Evolutionary conservation across 768 basidiomycete genomes (phyloP), one percentile per base, ranked within the genome.

Genomic region (Tylopilus sp.): DNA sequence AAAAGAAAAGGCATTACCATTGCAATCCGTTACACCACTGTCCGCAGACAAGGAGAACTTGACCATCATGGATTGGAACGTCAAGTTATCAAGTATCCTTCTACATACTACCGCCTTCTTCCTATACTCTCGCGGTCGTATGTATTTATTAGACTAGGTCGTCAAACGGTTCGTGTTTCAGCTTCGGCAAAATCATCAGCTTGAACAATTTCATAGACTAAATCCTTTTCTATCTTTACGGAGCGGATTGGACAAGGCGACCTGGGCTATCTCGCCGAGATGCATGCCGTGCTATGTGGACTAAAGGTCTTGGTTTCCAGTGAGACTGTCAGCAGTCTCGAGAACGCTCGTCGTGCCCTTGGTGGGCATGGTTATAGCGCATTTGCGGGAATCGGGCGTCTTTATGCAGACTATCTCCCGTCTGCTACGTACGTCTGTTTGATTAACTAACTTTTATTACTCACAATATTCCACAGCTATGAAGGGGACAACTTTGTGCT

Each of bases 401-500:
- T 85, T 1, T 87, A 87, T 56, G 83, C 82, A 4, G 81, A 86
- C 64, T 81, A 82, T 56, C 72, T 87, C 3, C 86, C 87, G 0
- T 76, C 78, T 48, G 79, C 76, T 24, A 88, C 87, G 82, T 86
- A 61, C 11, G 80, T 72, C 22, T 36, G 22, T 24, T 42, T 19
- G 14, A 31, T 21, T 5, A 43, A n/a, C 16, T 17, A 17, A 31
- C 25, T 10, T 30, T 24, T 16, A 7, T 33, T 28, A 4, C 21
- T 61, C 37, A 63, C 29, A 34, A 17, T n/a, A n/a, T 29, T 11
- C 38, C 0, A 7, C 54, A 86, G 85, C 3, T 89, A 80, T 56
- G 88, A 90, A 71, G 87, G 88, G 14, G 89, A 91, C 62, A 90
- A 91, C 63, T 89, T 79, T 55, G 84, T 89, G 6, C 76, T 91